Conservation (phyloP, 179 eudicot species). For the Beta lomatogona region DNA sequence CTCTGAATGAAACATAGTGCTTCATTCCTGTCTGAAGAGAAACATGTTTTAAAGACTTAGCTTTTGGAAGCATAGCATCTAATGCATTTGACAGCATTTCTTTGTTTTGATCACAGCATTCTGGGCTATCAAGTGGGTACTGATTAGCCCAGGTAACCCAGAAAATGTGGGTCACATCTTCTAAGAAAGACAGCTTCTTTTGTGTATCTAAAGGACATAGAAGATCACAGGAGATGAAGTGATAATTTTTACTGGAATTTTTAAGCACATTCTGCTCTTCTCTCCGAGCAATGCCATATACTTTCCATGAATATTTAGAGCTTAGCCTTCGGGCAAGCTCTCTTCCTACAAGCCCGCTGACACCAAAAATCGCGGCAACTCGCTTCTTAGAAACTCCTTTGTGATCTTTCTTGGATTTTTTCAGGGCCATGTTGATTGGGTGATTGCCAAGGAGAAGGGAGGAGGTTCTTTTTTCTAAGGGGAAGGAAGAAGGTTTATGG, state of each 20-base stretch:
- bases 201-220: slow-evolving; percentile 50
- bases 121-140: slow-evolving; percentile 60
- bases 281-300: slow-evolving; percentile 77
- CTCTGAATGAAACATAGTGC: slow-evolving; percentile 65
- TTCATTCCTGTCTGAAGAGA: slow-evolving; percentile 85
- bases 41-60: slow-evolving; percentile 55
- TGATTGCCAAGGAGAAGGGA: not conserved
- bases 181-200: slow-evolving; percentile 50
- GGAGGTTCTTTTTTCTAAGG: not conserved
- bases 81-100: slow-evolving; percentile 74
- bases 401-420: slow-evolving; percentile 33
- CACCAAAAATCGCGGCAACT: slow-evolving; percentile 82
- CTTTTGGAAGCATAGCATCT: slow-evolving; percentile 57
- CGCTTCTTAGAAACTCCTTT: slow-evolving; percentile 26
- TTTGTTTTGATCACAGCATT: slow-evolving; percentile 77
- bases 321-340: slow-evolving; percentile 62
- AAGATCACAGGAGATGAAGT: slow-evolving; percentile 77
- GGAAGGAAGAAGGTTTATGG: slow-evolving; percentile 12
- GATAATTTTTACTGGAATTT: slow-evolving; percentile 41
- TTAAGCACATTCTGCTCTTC: slow-evolving; percentile 28
- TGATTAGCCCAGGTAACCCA: slow-evolving; percentile 95
- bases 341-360: slow-evolving; percentile 79
- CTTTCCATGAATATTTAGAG: slow-evolving; percentile 61
- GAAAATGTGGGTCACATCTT: slow-evolving; percentile 70
- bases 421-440: slow-evolving; percentile 30